Evolutionary conservation across 1,139 yeast genomes (phyloP).

Genomic region (Candida sp.): DNA sequence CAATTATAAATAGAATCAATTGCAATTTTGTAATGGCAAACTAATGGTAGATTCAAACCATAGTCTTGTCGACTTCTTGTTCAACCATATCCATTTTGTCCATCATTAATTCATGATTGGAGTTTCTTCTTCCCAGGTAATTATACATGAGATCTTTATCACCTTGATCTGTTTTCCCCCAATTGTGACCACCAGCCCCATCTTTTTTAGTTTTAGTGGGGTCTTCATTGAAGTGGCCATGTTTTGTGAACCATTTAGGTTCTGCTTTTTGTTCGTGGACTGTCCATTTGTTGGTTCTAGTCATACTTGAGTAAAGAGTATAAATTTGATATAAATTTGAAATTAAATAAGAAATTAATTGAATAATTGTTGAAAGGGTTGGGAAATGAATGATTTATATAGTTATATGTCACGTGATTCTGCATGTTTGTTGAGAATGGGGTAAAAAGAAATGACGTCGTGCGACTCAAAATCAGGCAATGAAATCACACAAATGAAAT

Average conservation of each 20-base stretch:
- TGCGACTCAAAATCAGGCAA: too few relatives aligned
- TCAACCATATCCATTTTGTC: slow-evolving; percentile 15
- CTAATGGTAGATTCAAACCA: neutral
- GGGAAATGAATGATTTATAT: too few relatives aligned
- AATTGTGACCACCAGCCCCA: slow-evolving; percentile 80
- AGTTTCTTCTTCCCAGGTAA: slow-evolving; percentile 32
- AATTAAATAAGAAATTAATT: too few relatives aligned
- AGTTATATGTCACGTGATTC: too few relatives aligned
- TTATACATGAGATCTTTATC: slow-evolving; percentile 54
- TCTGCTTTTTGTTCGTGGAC: slow-evolving; percentile 53
- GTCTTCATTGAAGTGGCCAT: slow-evolving; percentile 62
- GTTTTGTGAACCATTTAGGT: slow-evolving; percentile 77
- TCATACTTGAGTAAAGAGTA: slow-evolving; percentile 38
- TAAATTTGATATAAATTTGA: too few relatives aligned
- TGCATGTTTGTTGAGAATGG: too few relatives aligned
- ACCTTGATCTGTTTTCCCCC: slow-evolving; percentile 59
- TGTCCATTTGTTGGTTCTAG: slow-evolving; percentile 84
- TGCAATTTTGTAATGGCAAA: too few relatives aligned
- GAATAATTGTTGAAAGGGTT: too few relatives aligned
- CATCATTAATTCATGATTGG: slow-evolving; percentile 36
- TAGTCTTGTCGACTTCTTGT: neutral
- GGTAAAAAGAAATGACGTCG: too few relatives aligned
- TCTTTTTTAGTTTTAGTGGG: slow-evolving; percentile 79
- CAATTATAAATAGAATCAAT: too few relatives aligned
- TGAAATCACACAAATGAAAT: too few relatives aligned